These are phyloP conservation scores for Dimargaris cristalligena DNA, from an alignment of 192 early-diverging fungal species.

Conservation along the genomic window DNA sequence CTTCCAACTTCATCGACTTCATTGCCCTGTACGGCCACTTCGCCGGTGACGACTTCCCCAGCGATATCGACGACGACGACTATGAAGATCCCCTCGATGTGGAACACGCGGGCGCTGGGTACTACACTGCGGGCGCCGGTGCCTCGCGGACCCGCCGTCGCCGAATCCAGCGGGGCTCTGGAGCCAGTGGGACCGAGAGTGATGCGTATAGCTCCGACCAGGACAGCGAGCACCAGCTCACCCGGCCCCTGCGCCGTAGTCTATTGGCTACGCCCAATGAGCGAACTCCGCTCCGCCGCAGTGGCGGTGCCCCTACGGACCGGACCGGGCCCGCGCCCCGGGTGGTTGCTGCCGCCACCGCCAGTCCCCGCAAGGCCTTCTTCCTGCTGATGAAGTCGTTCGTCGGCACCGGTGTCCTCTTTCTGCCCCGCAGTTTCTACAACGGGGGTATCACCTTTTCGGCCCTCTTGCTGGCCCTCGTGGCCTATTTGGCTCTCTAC, in stretches of 20 bases:
- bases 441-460: slow-evolving; percentile 59
- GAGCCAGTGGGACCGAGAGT: not conserved
- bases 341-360: slow-evolving; percentile 19
- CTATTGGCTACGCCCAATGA: not conserved
- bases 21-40: slow-evolving; percentile 85
- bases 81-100: slow-evolving; percentile 17
- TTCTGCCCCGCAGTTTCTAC: slow-evolving; percentile 55
- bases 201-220: not conserved
- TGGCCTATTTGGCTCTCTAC: slow-evolving; percentile 43
- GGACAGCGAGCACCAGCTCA: not conserved
- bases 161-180: too few relatives aligned
- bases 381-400: slow-evolving; percentile 67
- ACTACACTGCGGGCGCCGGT: too few relatives aligned
- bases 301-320: too few relatives aligned
- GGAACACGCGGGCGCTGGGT: not conserved
- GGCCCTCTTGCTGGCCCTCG: slow-evolving; percentile 28
- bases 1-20: slow-evolving; percentile 89
- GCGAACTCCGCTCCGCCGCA: not conserved
- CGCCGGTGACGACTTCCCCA: slow-evolving; percentile 80
- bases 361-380: slow-evolving; percentile 50
- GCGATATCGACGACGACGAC: slow-evolving; percentile 51
- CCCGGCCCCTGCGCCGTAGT: not conserved
- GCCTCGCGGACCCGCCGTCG: not conserved
- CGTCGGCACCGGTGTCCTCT: slow-evolving; percentile 63
- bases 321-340: not conserved